Evolutionary conservation across 2,329 filamentous ascomycete genomes (phyloP).

Genomic region (Phaeoacremonium minimum): DNA sequence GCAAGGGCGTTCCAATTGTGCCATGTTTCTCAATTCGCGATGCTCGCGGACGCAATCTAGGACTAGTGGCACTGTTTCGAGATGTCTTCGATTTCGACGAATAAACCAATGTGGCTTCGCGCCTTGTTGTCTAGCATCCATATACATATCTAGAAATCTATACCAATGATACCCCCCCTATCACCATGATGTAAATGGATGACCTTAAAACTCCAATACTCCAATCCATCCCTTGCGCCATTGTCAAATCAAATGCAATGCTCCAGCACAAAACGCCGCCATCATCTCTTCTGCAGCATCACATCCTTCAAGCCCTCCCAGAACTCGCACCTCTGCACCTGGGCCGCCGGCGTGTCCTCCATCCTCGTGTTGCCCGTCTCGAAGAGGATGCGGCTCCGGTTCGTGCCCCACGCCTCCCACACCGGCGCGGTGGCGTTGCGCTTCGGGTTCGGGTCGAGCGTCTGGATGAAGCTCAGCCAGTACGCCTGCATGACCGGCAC

Average conservation of each 20-base stretch:
- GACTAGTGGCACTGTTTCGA: conserved; percentile 7
- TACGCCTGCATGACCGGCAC: conserved; percentile 44
- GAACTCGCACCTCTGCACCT: conserved; percentile 32
- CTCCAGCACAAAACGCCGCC: no score
- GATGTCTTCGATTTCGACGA: conserved; percentile 1
- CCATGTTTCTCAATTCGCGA: conserved; percentile 8
- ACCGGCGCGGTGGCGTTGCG: conserved; percentile 25
- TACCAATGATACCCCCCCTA: no score
- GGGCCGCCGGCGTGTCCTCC: conserved; percentile 27
- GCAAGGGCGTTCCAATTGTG: no score
- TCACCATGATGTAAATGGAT: no score
- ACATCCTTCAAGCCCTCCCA: conserved; percentile 31
- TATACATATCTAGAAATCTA: no score
- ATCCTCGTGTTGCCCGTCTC: conserved; percentile 33
- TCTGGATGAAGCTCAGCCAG: conserved; percentile 42
- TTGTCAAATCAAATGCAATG: no score
- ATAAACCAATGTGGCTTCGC: no score
- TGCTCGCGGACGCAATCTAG: conserved; percentile 1
- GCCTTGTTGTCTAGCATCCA: no score
- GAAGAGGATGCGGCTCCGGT: conserved; percentile 30
- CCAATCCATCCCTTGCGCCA: no score
- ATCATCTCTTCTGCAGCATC: conserved; percentile 21
- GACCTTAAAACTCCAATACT: no score
- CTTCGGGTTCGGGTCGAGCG: conserved; percentile 37
- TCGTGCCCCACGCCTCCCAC: conserved; percentile 35